These are phyloP conservation scores for Arthrobotrys iridis DNA, from an alignment of 2,329 filamentous ascomycete genomes.

Conservation along the genomic window DNA sequence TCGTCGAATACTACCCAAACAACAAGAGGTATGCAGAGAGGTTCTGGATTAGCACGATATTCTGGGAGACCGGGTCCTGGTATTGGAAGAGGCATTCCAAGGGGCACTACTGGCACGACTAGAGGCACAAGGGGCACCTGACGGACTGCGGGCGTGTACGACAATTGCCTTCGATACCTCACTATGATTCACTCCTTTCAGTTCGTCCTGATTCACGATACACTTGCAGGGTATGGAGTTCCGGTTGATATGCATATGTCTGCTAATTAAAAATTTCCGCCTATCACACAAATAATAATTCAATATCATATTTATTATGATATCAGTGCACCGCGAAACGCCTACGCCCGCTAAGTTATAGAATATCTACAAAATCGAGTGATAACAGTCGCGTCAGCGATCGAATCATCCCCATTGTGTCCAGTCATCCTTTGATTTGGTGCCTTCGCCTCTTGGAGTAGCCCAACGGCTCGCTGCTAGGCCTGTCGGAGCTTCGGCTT, in stretches of 20 bases:
- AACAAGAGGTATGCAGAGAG: constrained; percentile 35
- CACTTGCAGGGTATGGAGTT: constrained; percentile 37
- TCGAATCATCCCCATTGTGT: constrained; percentile 27
- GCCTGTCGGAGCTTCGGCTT: not conserved
- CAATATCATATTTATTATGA: not conserved
- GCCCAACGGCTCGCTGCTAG: constrained; percentile 41
- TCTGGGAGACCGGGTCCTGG: constrained; percentile 46
- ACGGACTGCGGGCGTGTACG: not conserved
- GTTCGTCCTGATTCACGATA: constrained; percentile 9
- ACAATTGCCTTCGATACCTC: too few relatives aligned
- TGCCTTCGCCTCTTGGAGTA: constrained; percentile 26
- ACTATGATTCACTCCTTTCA: constrained; percentile 6
- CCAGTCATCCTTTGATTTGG: constrained; percentile 18
- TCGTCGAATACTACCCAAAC: constrained; percentile 9
- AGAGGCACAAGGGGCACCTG: constrained; percentile 29
- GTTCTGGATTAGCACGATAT: constrained; percentile 47
- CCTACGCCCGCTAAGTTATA: constrained; percentile 24
- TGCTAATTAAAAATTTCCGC: too few relatives aligned
- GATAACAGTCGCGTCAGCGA: not conserved
- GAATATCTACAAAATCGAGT: not conserved
- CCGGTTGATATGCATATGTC: constrained; percentile 19
- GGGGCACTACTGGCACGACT: constrained; percentile 62
- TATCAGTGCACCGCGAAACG: constrained; percentile 22
- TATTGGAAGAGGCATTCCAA: constrained; percentile 60
- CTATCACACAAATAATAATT: constrained; percentile 4